Percentiles rank a stretch among this genome's conserved stretches.
phyloP scores from a whole-genome alignment of 164 flowering plant species.

The Akebia trifoliata region DNA sequence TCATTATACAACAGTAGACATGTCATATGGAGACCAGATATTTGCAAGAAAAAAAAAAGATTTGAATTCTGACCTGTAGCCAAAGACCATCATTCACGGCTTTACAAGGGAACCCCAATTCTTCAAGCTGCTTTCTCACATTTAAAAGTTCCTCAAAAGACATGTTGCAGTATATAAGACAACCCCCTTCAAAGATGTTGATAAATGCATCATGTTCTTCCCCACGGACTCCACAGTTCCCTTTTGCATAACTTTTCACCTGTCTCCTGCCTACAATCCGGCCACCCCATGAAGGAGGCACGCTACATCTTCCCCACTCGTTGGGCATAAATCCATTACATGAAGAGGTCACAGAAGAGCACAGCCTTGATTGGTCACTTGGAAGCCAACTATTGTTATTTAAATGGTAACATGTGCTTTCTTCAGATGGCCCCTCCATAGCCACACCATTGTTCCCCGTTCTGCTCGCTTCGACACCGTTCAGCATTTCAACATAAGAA shows the following conservation, averaged over 20 bases:
- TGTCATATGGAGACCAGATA: background rate
- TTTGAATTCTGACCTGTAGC: slow-evolving; percentile 68
- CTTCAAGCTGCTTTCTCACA: slow-evolving; percentile 93
- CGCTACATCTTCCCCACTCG: slow-evolving; percentile 75
- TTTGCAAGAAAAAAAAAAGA: background rate
- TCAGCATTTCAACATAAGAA: slow-evolving; percentile 46
- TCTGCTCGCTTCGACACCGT: slow-evolving; percentile 37
- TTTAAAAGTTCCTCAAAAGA: slow-evolving; percentile 86
- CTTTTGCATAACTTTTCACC: slow-evolving; percentile 45
- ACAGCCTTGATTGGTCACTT: slow-evolving; percentile 49
- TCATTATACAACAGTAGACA: background rate
- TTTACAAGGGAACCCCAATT: slow-evolving; percentile 94
- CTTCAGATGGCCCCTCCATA: slow-evolving; percentile 86
- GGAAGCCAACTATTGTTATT: slow-evolving; percentile 58
- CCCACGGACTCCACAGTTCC: slow-evolving; percentile 37
- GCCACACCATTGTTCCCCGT: slow-evolving; percentile 33
- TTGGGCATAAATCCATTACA: slow-evolving; percentile 42
- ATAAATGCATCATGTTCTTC: slow-evolving; percentile 81
- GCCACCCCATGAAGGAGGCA: slow-evolving; percentile 88
- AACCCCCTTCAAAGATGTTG: slow-evolving; percentile 90
- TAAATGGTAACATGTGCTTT: slow-evolving; percentile 51
- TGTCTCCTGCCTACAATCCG: slow-evolving; percentile 76
- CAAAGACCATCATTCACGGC: slow-evolving; percentile 96
- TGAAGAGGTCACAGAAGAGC: slow-evolving; percentile 44
- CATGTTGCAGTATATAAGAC: slow-evolving; percentile 93